Conservation (phyloP, 306 rosid genomes). For the Gastrolobium villosum region DNA sequence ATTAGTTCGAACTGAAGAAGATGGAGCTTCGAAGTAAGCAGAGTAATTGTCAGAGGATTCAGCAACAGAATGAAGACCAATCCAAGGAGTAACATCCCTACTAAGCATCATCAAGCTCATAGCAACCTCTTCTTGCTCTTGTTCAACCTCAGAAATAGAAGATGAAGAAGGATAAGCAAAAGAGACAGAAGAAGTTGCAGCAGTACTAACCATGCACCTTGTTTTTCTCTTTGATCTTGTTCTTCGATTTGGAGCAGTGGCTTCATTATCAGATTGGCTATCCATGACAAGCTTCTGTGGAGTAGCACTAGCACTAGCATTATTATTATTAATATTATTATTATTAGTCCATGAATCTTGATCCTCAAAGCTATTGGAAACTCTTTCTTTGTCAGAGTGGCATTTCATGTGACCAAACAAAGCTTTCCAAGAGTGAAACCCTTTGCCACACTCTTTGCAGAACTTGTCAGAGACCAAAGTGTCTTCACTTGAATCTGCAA, state of each 20-base stretch:
- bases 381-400: conserved; percentile 76
- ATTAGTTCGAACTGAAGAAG: conserved; percentile 56
- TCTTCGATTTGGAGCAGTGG: conserved; percentile 59
- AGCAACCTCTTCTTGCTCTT: conserved; percentile 94
- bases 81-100: conserved; percentile 69
- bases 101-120: conserved; percentile 91
- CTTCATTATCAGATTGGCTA: conserved; percentile 79
- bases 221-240: conserved; percentile 76
- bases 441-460: conserved; percentile 91
- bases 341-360: conserved; percentile 73
- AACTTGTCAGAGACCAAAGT: conserved; percentile 56
- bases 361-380: conserved; percentile 60
- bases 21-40: conserved; percentile 58
- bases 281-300: conserved; percentile 59
- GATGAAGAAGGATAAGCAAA: conserved; percentile 60
- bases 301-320: background rate
- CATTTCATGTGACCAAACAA: conserved; percentile 93
- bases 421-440: conserved; percentile 84
- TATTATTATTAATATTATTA: conserved; percentile 30
- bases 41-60: conserved; percentile 80
- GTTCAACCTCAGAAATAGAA: conserved; percentile 74
- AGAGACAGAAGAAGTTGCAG: conserved; percentile 60
- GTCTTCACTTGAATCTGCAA: conserved; percentile 63
- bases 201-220: conserved; percentile 54
- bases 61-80: conserved; percentile 55